Evolutionary conservation across 805 yeast species (phyloP), one percentile per base, ranked within the genome.

Genomic region (Aciculoconidium aculeatum): DNA sequence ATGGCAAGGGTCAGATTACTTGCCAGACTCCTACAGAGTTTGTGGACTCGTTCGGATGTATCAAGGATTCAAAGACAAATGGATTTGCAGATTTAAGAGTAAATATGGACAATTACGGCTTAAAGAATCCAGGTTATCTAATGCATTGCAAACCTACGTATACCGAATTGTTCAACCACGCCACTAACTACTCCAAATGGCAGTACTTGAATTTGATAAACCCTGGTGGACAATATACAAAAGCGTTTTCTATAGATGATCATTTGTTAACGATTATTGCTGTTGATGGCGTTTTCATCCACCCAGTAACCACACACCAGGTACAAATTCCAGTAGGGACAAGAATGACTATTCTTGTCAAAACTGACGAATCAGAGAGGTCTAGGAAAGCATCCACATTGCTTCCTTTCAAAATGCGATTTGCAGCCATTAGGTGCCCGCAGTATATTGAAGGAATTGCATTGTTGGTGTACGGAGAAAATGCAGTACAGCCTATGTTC

Each of bases 141-240:
- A 34, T 34, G 7, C 32, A 31, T 3, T 55, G 59, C 32, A 27
- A 32, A 23, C 39, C 48, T 6, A 45, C 57, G 4, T 25, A 25
- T 9, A 21, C 46, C 1, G 47, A 39, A 1, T 26, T 41, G 17
- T 47, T 41, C 31, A 36, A 40, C n/a, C 35, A 44, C 20, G 46
- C 36, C 15, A 49, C 57, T 9, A 36, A 47, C 14, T 42, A 37
- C 11, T 15, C 34, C 11, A 28, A 25, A 2, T 56, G 54, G 52
- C 44, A 48, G 21, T 52, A 49, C 30, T 24, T 56, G 17, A 54
- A 49, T 30, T 28, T 58, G 13, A 36, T 56, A 16, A 58, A 58
- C 28, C 39, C 52, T n/a, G 62, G 64, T 3, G 60, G 60, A 8
- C 55, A 51, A 32, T 53, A 47, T 34, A 49, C 53, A 21, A 58